Evolutionary conservation across 495 filamentous ascomycete species (phyloP).

Genomic region (Aspergillus steynii): DNA sequence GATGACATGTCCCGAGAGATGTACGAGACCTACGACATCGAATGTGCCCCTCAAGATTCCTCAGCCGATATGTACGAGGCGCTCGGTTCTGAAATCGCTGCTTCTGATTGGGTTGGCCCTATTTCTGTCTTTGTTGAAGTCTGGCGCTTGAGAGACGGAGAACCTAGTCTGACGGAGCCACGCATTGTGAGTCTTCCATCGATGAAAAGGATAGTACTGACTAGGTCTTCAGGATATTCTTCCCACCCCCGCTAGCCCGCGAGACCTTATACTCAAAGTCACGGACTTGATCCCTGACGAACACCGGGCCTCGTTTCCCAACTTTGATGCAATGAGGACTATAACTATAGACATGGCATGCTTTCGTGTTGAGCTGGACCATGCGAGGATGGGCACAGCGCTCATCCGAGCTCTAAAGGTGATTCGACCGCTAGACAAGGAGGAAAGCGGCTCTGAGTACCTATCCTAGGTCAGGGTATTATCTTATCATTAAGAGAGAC

Average conservation of each 20-base stretch:
- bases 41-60: slow-evolving; percentile 4
- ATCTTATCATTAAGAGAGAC: slow-evolving; percentile 8
- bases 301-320: slow-evolving; percentile 6
- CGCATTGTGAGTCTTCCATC: slow-evolving; percentile 7
- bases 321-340: slow-evolving; percentile 7
- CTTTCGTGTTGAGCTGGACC: slow-evolving; percentile 1
- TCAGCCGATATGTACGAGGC: slow-evolving; percentile 3
- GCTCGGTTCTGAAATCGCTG: slow-evolving; percentile 4
- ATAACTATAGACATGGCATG: slow-evolving; percentile 7
- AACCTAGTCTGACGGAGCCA: slow-evolving; percentile 7
- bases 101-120: slow-evolving; percentile 4
- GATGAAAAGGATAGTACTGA: slow-evolving; percentile 5
- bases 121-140: slow-evolving; percentile 7
- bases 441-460: slow-evolving; percentile 2
- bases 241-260: slow-evolving; percentile 4
- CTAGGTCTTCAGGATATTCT: slow-evolving; percentile 7
- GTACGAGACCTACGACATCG: slow-evolving; percentile 4
- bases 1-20: slow-evolving; percentile 3
- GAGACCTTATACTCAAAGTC: slow-evolving; percentile 6
- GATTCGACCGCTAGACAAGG: slow-evolving; percentile 6
- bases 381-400: slow-evolving; percentile 5
- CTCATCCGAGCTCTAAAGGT: slow-evolving; percentile 6
- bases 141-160: slow-evolving; percentile 5
- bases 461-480: slow-evolving; percentile 1
- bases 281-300: slow-evolving; percentile 6